A percentile compares a stretch with the other conserved stretches of the same genome.
Evolutionary conservation across 202 grass and related monocot species (phyloP).

Genomic region (Zoysia matrella): DNA sequence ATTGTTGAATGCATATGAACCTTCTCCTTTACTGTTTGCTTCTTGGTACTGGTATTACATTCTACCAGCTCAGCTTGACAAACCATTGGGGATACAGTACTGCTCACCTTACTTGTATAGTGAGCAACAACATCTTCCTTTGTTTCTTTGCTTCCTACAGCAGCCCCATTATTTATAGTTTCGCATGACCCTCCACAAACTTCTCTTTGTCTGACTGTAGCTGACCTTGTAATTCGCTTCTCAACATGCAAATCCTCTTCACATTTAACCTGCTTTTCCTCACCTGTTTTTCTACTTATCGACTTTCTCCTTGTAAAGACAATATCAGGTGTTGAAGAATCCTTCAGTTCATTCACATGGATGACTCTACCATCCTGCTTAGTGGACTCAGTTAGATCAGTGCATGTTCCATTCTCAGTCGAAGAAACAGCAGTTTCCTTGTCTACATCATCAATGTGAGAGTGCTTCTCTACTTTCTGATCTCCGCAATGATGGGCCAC

Average conservation of each 20-base stretch:
- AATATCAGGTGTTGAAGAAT: conserved; percentile 38
- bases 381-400: conserved; percentile 24
- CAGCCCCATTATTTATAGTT: conserved; percentile 32
- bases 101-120: conserved; percentile 49
- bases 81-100: conserved; percentile 27
- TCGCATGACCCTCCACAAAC: conserved; percentile 42
- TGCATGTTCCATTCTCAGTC: conserved; percentile 37
- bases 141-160: conserved; percentile 40
- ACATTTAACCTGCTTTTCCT: conserved; percentile 33
- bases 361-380: conserved; percentile 29
- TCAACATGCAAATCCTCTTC: conserved; percentile 48
- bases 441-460: conserved; percentile 2
- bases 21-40: conserved; percentile 45
- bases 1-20: conserved; percentile 31
- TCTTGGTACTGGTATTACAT: conserved; percentile 30
- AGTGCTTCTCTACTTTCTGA: conserved; percentile 44
- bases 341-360: conserved; percentile 34
- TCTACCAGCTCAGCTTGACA: conserved; percentile 26
- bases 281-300: conserved; percentile 37
- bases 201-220: conserved; percentile 61
- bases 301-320: conserved; percentile 60
- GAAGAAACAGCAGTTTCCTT: conserved; percentile 35
- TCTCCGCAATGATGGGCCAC: conserved; percentile 21
- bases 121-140: conserved; percentile 45
- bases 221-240: conserved; percentile 83